Base-by-base conservation (phyloP, 2,329 filamentous ascomycete species). In the Ophiognomonia clavigignenti-juglandacearum region DNA sequence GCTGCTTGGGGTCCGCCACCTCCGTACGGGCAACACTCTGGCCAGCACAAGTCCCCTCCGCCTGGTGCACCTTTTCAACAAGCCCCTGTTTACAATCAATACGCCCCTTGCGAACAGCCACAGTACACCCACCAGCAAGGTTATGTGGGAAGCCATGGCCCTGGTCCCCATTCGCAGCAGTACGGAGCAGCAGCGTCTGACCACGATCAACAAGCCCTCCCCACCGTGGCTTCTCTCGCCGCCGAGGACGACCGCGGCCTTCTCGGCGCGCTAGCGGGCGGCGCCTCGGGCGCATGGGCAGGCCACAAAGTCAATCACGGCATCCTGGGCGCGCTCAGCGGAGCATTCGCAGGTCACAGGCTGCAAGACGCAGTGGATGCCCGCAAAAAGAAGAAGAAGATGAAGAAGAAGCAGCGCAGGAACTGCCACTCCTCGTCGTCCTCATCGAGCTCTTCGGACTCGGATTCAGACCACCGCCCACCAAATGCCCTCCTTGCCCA, bases 301-400 rank as follows among this genome's bases (percentile, higher is more conserved):
- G 71, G 71, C 47, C 65, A 70, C 62, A 68, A 73, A 58, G 68
- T 65, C 52, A 62, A 68, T 53, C 71, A 73, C 59, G 71, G 71
- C 24, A 59, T 74, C 56, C 63, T 74, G 42, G 71, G 71, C 49
- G 65, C 70, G 6, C 62, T 74, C 35, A 70, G 69, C 49, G 71
- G 71, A 35, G 71, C 71, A 26, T 68, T 73, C 52, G 60, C 69
- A 7, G 71, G 71, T 39, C 67, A 64, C 51, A 59, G 72, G 44
- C 61, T 67, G 6, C 67, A 74, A 54, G 71, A 73, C 46, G 65
- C 65, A 18, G 51, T 47, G 20, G 64, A 39, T 13, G 51, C 52
- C 37, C 39, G 52, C 43, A 70, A 71, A 61, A 68, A 70, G 61
- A 60, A 68, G 53, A 64, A 64, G 53, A 53, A 57, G 44, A 45